A percentile compares a stretch with the other conserved stretches of the same genome.
phyloP scores from a whole-genome alignment of 2,329 filamentous ascomycete species.

The Fusarium pseudonygamai region DNA sequence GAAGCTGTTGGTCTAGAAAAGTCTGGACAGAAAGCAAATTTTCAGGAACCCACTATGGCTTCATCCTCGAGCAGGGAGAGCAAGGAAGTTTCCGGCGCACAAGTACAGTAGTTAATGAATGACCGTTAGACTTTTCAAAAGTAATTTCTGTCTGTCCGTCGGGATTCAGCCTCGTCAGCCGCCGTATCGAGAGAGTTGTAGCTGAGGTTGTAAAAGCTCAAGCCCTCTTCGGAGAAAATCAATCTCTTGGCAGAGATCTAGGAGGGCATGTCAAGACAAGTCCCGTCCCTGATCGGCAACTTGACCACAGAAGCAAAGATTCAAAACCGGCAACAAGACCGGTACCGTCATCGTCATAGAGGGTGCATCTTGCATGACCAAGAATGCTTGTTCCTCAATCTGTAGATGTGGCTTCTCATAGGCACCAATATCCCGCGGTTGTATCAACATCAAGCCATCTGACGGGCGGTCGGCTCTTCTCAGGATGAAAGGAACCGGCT shows the following conservation, averaged over 20 bases:
- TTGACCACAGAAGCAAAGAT: not conserved
- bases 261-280: constrained; percentile 23
- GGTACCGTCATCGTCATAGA: constrained; percentile 16
- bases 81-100: constrained; percentile 3
- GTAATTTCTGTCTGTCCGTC: not conserved
- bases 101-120: not conserved
- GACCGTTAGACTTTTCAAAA: constrained; percentile 1
- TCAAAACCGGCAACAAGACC: not conserved
- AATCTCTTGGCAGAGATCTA: constrained; percentile 38
- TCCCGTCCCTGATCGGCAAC: constrained; percentile 39
- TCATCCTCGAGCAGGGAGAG: constrained; percentile 1
- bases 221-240: constrained; percentile 34
- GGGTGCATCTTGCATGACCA: constrained; percentile 17
- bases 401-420: constrained; percentile 17
- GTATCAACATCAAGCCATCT: not conserved
- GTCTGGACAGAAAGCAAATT: constrained; percentile 31
- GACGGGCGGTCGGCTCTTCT: constrained; percentile 19
- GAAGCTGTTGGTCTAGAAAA: constrained; percentile 23
- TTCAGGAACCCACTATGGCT: constrained; percentile 30
- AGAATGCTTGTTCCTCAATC: constrained; percentile 11
- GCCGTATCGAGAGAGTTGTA: not conserved
- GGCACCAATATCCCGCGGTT: not conserved
- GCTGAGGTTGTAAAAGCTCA: constrained; percentile 11
- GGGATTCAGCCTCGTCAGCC: constrained; percentile 7
- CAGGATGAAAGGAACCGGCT: constrained; percentile 33